Evolutionary conservation across 768 basidiomycete genomes (phyloP), one percentile per base, ranked within the genome.

Genomic region (Arthromyces matolae): DNA sequence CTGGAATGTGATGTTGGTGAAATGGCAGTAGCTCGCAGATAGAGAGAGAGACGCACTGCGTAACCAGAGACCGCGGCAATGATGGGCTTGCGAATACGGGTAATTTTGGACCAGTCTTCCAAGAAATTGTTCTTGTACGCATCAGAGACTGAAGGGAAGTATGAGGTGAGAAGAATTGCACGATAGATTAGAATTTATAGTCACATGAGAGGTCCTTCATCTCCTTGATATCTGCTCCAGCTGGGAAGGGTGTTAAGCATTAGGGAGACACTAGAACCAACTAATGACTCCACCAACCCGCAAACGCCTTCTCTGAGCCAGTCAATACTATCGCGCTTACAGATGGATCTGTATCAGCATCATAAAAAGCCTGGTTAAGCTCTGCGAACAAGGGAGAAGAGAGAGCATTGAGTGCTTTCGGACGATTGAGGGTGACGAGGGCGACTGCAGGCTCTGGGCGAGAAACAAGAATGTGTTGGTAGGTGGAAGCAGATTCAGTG

Each of bases 181-280:
- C 28, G 50, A 8, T n/a, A n/a, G n/a, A n/a, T 47, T 18, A 9
- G 16, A 19, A 42, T 24, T 27, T 4, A 35, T 6, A 68, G 81
- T 61, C 60, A 93, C 92, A 96, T 50, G 83, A 72, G 69, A 93
- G 93, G 70, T 94, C 90, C 68, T 93, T 93, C 95, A 98, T 98
- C 70, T 98, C 93, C 71, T 96, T 97, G 70, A 99, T 97, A 68
- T 99, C 95, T 18, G 95, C 95, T 3, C 95, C 93, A 58, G 93
- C 93, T 93, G 55, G 28, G 36, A 18, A 50, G 19, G 19, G 28
- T n/a, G 19, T 18, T 22, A 24, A 18, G 40, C 14, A 33, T 7
- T 3, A 33, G 41, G 18, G n/a, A n/a, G n/a, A n/a, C n/a, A n/a
- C n/a, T n/a, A n/a, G n/a, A n/a, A n/a, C n/a, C n/a, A n/a, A n/a